Base-by-base conservation (phyloP, 2,329 filamentous ascomycete species). In the Blastomyces parvus region DNA sequence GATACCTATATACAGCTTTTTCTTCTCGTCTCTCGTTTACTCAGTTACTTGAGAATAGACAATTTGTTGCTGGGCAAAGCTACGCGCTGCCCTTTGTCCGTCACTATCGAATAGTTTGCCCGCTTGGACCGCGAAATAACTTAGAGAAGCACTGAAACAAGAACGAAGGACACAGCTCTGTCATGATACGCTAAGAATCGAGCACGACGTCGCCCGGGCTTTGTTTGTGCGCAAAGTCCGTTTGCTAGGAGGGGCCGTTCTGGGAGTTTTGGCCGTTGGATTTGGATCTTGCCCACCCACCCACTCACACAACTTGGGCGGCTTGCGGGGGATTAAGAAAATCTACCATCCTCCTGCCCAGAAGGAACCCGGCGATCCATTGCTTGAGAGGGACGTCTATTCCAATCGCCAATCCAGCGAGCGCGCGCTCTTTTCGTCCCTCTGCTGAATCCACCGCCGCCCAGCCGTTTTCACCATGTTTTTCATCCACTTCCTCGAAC, bases 401-500 rank as follows among this genome's bases (percentile, higher is more conserved):
- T 50, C n/a, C 3, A 50, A 17, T 44, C 42, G 25, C 48, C 22
- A 52, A 25, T 0, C 8, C 6, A 19, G 48, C 2, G 48, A 52
- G 48, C 22, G 46, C 52, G 59, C 30, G 46, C 36, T 13, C 22
- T 30, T 40, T 46, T 27, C 52, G n/a, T 19, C 58, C 58, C 40
- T 50, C 25, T 22, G 7, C 36, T 44, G 53, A 8, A 44, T 53
- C 36, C 14, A 22, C 62, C 59, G 48, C 65, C 48, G 48, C 22
- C 22, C 44, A 17, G 48, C 9, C 2, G n/a, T 52, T 52, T 52
- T 52, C 77, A 79, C 67, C 70, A 99, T 99, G 94, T 99, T 97
- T 79, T 99, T 99, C 81, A 89, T 99, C 68, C 91, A 96, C 79
- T 93, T 96, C 74, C 88, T 97, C 78, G 91, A 96, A 80, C 91